phyloP scores from a whole-genome alignment of 164 flowering plant species.

The Stephania japonica region DNA sequence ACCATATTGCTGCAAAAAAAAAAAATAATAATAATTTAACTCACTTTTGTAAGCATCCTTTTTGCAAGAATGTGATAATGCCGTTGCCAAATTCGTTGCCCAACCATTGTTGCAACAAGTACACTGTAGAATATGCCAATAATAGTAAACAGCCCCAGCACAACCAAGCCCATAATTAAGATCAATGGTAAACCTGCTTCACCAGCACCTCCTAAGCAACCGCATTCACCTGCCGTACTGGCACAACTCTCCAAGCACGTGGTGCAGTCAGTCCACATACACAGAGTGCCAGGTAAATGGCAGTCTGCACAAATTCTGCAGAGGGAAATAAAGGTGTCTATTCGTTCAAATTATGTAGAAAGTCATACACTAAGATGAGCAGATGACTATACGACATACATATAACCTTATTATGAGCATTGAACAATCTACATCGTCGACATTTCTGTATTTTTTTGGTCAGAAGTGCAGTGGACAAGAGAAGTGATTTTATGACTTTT shows the following conservation, averaged over 20 bases:
- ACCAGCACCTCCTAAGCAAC: slow-evolving; percentile 94
- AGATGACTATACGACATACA: not conserved
- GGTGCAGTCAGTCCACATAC: slow-evolving; percentile 97
- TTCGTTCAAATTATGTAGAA: not conserved
- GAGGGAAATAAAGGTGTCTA: not conserved
- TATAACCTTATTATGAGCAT: not conserved
- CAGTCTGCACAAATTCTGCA: slow-evolving; percentile 97
- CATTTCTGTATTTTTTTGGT: too few species aligned
- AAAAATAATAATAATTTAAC: slow-evolving; percentile 11
- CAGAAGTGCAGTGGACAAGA: too few species aligned
- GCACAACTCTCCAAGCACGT: slow-evolving; percentile 90
- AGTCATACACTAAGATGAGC: not conserved
- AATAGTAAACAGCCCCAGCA: slow-evolving; percentile 84
- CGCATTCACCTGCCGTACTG: slow-evolving; percentile 80
- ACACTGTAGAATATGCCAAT: slow-evolving; percentile 97
- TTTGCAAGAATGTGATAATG: slow-evolving; percentile 98
- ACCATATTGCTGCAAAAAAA: not conserved
- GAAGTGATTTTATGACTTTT: too few species aligned
- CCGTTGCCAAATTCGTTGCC: slow-evolving; percentile 99
- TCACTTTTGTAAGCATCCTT: slow-evolving; percentile 96
- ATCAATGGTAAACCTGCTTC: slow-evolving; percentile 93
- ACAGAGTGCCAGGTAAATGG: slow-evolving; percentile 94
- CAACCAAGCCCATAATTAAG: slow-evolving; percentile 74
- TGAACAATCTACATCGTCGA: not conserved
- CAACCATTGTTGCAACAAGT: slow-evolving; percentile 97